phyloP scores from a whole-genome alignment of 129 eudicot species.

The Tagetes patula region DNA sequence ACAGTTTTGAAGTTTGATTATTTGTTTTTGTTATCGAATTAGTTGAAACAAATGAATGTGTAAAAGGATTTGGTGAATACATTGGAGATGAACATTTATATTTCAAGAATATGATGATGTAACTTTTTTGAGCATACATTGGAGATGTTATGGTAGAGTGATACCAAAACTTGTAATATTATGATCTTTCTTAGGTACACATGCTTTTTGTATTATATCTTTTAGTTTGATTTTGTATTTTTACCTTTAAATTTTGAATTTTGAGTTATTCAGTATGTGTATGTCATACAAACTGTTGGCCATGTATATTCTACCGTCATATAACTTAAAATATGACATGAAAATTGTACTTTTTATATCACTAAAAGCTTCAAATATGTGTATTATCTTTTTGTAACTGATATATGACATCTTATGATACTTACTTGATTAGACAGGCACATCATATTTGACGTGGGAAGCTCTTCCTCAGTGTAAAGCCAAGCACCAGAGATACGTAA shows the following conservation, averaged over 20 bases:
- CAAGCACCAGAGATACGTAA: slow-evolving; percentile 34
- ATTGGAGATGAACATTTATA: background rate
- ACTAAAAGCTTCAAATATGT: background rate
- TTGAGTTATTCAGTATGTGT: slow-evolving; percentile 10
- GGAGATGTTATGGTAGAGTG: background rate
- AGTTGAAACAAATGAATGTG: background rate
- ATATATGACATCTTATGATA: slow-evolving; percentile 25
- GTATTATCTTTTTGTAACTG: background rate
- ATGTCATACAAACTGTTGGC: background rate
- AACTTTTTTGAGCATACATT: background rate
- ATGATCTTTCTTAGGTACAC: background rate
- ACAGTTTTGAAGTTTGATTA: background rate
- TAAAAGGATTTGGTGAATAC: background rate
- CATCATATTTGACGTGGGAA: slow-evolving; percentile 49
- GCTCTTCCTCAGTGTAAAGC: slow-evolving; percentile 40
- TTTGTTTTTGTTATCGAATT: background rate
- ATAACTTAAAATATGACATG: background rate
- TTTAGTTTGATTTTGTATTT: background rate
- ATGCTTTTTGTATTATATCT: background rate
- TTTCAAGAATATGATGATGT: background rate
- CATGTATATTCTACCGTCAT: background rate
- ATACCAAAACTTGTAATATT: background rate
- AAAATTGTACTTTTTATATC: slow-evolving; percentile 2
- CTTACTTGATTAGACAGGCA: slow-evolving; percentile 48
- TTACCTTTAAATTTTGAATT: background rate